Base-by-base conservation (phyloP, 129 eudicot genomes). In the Flaveria ramosissima region DNA sequence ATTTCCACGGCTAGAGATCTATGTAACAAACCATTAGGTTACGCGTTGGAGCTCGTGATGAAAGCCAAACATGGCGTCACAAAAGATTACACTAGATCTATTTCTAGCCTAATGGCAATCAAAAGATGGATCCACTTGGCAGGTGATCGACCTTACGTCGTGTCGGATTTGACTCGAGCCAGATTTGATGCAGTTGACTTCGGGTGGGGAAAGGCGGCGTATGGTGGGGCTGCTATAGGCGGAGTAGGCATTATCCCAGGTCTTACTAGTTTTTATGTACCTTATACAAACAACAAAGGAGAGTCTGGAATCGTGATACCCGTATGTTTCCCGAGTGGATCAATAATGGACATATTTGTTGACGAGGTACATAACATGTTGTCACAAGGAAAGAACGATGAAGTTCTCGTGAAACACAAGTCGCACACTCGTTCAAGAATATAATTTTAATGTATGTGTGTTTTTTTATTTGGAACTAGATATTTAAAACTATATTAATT, bases 121-220 rank as follows among this genome's bases (percentile, higher is more conserved):
- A 62, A 27, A 26, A 4, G 3, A 1, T 9, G 19, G 2, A 19
- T 3, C 43, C 20, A 11, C 3, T 62, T 4, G 9, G 14, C 20
- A 6, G 5, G 0, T 14, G 3, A 24, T 62, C 43, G 43, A 62
- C 0, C 19, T 12, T 62, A 12, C 16, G 2, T 10, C 26, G 68
- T 62, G 20, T 6, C 68, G 11, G 45, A 62, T 62, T 14, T 62
- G 43, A 27, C 43, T 3, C 43, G 42, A 12, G 68, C n/a, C 1
- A 42, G 68, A 16, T 27, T 62, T 26, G 42, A 62, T 14, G 42
- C 68, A 1, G 11, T 62, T 1, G 68, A 62, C 68, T 62, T 62
- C 11, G 68, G 68, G 39, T 62, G 68, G 68, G 68, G 68, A 7
- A 62, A 62, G 68, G 16, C 68, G 43, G 41, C 42, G 0, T 62